Evolutionary conservation across 495 filamentous ascomycete species (phyloP).

Genomic region (Trichodelitschia bisporula): DNA sequence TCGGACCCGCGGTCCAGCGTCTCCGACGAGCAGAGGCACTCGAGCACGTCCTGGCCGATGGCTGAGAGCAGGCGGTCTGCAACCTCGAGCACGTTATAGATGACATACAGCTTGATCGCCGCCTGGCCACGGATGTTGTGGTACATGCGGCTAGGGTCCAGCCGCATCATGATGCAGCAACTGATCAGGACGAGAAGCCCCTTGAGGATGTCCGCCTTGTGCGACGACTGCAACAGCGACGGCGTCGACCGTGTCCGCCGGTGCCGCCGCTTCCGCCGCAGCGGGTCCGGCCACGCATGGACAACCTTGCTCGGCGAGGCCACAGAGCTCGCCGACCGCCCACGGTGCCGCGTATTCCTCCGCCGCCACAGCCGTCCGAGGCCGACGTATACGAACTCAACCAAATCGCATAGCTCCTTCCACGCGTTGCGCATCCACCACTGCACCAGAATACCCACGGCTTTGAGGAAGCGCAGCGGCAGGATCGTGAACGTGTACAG

Average conservation of each 20-base stretch:
- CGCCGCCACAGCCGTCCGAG: slow-evolving; percentile 50
- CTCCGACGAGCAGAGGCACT: slow-evolving; percentile 83
- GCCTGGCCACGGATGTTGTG: slow-evolving; percentile 91
- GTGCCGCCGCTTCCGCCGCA: slow-evolving; percentile 23
- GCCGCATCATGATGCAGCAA: slow-evolving; percentile 64
- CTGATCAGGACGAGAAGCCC: slow-evolving; percentile 65
- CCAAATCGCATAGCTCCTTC: slow-evolving; percentile 41
- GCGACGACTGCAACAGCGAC: slow-evolving; percentile 56
- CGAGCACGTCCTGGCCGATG: slow-evolving; percentile 83
- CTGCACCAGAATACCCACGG: slow-evolving; percentile 43
- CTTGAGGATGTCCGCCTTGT: slow-evolving; percentile 89
- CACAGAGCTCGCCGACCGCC: slow-evolving; percentile 8
- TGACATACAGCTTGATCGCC: slow-evolving; percentile 94
- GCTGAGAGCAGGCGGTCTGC: slow-evolving; percentile 64
- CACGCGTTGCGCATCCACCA: slow-evolving; percentile 44
- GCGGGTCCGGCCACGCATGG: neutral
- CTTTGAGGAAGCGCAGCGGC: slow-evolving; percentile 71
- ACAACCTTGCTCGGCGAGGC: neutral
- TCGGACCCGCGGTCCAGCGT: slow-evolving; percentile 68
- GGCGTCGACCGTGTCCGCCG: slow-evolving; percentile 60
- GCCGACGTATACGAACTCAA: slow-evolving; percentile 48
- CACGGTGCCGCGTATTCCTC: slow-evolving; percentile 17
- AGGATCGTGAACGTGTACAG: slow-evolving; percentile 87
- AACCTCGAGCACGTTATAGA: slow-evolving; percentile 88
- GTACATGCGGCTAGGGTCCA: slow-evolving; percentile 95